A percentile compares a stretch with the other conserved stretches of the same genome.
Conservation (phyloP, 2,329 filamentous ascomycete genomes). For the Exophiala lecanii-corni region DNA sequence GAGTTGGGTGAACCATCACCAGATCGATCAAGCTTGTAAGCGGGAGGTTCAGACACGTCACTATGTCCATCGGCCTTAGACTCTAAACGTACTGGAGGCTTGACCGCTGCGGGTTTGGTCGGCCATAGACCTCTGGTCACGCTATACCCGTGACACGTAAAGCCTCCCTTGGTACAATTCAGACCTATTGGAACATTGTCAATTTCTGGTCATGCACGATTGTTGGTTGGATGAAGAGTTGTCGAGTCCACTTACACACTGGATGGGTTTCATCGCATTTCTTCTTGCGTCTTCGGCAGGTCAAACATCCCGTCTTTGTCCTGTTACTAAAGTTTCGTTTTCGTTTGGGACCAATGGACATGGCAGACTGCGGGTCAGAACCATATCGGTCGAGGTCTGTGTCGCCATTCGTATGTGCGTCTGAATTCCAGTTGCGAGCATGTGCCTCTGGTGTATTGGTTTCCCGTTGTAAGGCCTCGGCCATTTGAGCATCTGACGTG, state of each 20-base stretch:
- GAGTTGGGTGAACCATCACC: constrained; percentile 9
- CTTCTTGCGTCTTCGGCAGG: constrained; percentile 88
- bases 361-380: constrained; percentile 28
- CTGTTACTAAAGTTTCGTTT: constrained; percentile 75
- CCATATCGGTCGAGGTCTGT: constrained; percentile 31
- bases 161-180: constrained; percentile 86
- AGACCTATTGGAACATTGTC: too few species aligned
- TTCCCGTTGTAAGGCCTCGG: constrained; percentile 49
- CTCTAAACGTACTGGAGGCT: constrained; percentile 68
- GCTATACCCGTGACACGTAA: constrained; percentile 80
- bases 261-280: constrained; percentile 96
- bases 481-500: constrained; percentile 48
- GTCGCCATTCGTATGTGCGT: constrained; percentile 34
- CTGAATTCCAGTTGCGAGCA: constrained; percentile 32
- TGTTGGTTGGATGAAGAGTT: too few species aligned
- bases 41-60: constrained; percentile 29
- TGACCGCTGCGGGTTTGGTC: constrained; percentile 68
- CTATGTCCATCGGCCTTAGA: constrained; percentile 64
- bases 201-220: too few species aligned
- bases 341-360: constrained; percentile 37
- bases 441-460: constrained; percentile 39
- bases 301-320: constrained; percentile 93
- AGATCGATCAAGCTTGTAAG: constrained; percentile 7
- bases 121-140: constrained; percentile 68
- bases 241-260: constrained; percentile 71